Percentiles rank a stretch among this genome's conserved stretches.
Conservation (phyloP, 2,329 filamentous ascomycete species). For the Cercospora brassicicola region DNA sequence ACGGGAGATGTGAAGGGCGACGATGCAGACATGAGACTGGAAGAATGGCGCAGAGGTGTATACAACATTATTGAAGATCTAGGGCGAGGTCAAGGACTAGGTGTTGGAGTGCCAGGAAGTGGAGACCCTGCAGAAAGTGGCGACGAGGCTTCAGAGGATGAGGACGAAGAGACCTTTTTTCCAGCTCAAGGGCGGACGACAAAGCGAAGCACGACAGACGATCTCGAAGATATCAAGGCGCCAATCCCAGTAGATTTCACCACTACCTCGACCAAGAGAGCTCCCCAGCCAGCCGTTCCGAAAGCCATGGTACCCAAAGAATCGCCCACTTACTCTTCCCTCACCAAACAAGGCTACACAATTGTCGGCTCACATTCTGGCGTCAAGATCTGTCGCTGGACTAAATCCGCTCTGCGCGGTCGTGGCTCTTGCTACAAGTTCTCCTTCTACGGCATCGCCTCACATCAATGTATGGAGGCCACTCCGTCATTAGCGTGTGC, state of each 20-base stretch:
- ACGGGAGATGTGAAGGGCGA: constrained; percentile 73
- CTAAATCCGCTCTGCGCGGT: constrained; percentile 90
- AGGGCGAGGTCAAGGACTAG: constrained; percentile 54
- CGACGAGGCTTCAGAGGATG: constrained; percentile 65
- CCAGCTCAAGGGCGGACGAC: constrained; percentile 43
- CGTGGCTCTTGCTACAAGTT: constrained; percentile 97
- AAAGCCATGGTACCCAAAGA: constrained; percentile 95
- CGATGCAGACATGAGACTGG: constrained; percentile 64
- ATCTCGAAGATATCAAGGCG: constrained; percentile 74
- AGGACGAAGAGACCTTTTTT: constrained; percentile 41
- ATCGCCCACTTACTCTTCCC: constrained; percentile 81
- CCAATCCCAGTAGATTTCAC: constrained; percentile 85
- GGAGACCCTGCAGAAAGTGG: constrained; percentile 84
- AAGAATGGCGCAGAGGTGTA: constrained; percentile 77
- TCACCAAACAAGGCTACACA: constrained; percentile 95
- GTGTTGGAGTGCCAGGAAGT: constrained; percentile 72
- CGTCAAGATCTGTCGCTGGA: constrained; percentile 98
- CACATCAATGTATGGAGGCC: constrained; percentile 97
- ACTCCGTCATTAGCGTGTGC: constrained; percentile 93
- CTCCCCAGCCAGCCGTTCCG: constrained; percentile 49
- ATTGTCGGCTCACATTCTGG: constrained; percentile 95
- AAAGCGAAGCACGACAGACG: constrained; percentile 55
- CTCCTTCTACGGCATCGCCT: constrained; percentile 94
- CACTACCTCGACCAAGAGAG: constrained; percentile 59
- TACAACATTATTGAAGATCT: constrained; percentile 67